Evolutionary conservation across 148 eudicot species (phyloP).

Genomic region (Dysphania ambrosioides): DNA sequence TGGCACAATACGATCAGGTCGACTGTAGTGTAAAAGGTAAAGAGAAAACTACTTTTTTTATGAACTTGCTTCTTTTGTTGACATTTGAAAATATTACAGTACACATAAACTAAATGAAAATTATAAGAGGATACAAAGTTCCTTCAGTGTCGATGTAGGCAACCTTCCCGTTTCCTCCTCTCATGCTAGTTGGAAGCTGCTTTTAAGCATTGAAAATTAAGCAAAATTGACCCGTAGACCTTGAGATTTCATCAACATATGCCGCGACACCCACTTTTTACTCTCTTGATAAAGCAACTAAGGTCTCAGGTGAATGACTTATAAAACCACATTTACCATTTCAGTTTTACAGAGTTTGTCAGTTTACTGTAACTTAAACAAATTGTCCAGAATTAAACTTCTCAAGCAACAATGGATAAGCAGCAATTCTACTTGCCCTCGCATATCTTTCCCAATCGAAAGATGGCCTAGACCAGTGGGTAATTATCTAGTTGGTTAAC

Average conservation of each 20-base stretch:
- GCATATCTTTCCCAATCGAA: background rate
- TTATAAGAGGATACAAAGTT: conserved; percentile 79
- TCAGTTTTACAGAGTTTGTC: too few species aligned
- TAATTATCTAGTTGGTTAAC: background rate
- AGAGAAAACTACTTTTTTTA: conserved; percentile 22
- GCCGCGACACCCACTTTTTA: background rate
- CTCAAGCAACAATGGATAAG: background rate
- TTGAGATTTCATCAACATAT: background rate
- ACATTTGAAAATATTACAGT: background rate
- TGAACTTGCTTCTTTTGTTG: background rate
- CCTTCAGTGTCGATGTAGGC: conserved; percentile 98
- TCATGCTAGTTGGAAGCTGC: conserved; percentile 90
- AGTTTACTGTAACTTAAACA: too few species aligned
- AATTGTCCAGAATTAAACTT: background rate
- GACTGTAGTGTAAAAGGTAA: conserved; percentile 46
- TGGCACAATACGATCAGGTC: conserved; percentile 92
- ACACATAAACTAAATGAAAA: conserved; percentile 13
- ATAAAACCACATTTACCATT: too few species aligned
- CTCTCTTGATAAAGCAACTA: background rate
- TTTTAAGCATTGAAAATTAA: conserved; percentile 10
- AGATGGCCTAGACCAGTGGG: background rate
- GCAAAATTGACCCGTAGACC: background rate
- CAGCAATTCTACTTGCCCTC: background rate
- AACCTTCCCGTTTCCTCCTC: conserved; percentile 93
- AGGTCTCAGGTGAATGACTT: background rate